phyloP scores from a whole-genome alignment of 495 filamentous ascomycete genomes.

The Oleoguttula mirabilis region DNA sequence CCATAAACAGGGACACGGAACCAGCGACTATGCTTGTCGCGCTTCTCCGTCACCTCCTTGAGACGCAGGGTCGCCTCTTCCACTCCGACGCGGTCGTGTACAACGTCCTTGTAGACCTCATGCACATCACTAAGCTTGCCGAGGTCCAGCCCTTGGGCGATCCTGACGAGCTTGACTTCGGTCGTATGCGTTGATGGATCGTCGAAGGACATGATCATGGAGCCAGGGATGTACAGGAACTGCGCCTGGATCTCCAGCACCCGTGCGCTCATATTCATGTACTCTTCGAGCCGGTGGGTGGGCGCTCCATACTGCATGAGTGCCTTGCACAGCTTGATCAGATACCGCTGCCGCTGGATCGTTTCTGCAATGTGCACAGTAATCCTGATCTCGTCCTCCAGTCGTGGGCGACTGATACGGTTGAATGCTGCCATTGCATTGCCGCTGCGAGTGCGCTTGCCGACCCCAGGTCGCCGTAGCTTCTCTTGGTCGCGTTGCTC shows the following conservation, averaged over 20 bases:
- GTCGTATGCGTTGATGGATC: slow-evolving; percentile 82
- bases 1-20: slow-evolving; percentile 74
- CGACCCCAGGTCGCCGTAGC: slow-evolving; percentile 10
- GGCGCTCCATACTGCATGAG: slow-evolving; percentile 44
- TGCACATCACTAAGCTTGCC: slow-evolving; percentile 76
- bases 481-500: slow-evolving; percentile 24
- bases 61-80: slow-evolving; percentile 68
- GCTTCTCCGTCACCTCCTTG: slow-evolving; percentile 49
- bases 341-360: slow-evolving; percentile 67
- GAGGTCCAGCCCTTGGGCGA: slow-evolving; percentile 66
- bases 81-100: slow-evolving; percentile 75
- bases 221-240: slow-evolving; percentile 84
- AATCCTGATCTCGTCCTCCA: slow-evolving; percentile 63
- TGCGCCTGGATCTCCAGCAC: slow-evolving; percentile 84
- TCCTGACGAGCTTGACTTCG: slow-evolving; percentile 78
- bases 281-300: slow-evolving; percentile 41
- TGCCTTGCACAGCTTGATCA: slow-evolving; percentile 72
- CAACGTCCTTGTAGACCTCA: slow-evolving; percentile 83
- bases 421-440: slow-evolving; percentile 35
- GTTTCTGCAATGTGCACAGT: slow-evolving; percentile 82
- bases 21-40: slow-evolving; percentile 55
- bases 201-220: slow-evolving; percentile 94
- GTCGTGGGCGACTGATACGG: slow-evolving; percentile 28
- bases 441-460: slow-evolving; percentile 36
- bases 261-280: slow-evolving; percentile 81